A percentile compares a stretch with the other conserved stretches of the same genome.
These are phyloP conservation scores for Boletellus dicymbophilus DNA, from an alignment of 1,284 basidiomycete species.

Conservation along the genomic window DNA sequence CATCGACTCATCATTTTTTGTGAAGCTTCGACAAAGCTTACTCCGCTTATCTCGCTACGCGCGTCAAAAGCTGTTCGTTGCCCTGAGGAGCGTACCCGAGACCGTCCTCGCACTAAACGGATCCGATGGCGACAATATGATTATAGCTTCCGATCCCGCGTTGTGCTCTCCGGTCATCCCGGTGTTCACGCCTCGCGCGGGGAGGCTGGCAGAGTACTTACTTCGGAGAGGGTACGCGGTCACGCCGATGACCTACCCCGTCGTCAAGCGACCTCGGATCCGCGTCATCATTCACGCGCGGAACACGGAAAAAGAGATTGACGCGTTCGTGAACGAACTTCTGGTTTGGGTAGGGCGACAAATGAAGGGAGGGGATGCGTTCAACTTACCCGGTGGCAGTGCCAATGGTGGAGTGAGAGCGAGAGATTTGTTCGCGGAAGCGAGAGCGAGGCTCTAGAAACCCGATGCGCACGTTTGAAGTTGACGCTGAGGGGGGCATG, in stretches of 20 bases:
- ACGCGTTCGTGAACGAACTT: slow-evolving; percentile 10
- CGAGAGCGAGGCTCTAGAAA: slow-evolving; percentile 15
- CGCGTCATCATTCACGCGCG: slow-evolving; percentile 21
- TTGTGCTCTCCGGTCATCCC: slow-evolving; percentile 22
- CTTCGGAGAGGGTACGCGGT: slow-evolving; percentile 16
- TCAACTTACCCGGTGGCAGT: not conserved
- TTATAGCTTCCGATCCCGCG: not conserved
- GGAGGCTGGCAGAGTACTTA: slow-evolving; percentile 7
- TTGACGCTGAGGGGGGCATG: no score
- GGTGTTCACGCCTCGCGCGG: slow-evolving; percentile 13
- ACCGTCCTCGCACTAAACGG: slow-evolving; percentile 7
- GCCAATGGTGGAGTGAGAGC: not conserved
- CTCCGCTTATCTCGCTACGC: slow-evolving; percentile 12
- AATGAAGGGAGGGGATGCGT: not conserved
- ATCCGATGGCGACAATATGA: not conserved
- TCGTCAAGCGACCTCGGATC: slow-evolving; percentile 11
- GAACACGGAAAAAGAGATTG: slow-evolving; percentile 21
- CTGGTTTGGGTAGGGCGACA: slow-evolving; percentile 8
- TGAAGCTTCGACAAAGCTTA: slow-evolving; percentile 19
- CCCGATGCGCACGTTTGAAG: no score
- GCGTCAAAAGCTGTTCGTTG: slow-evolving; percentile 4
- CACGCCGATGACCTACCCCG: slow-evolving; percentile 13
- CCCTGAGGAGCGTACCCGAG: slow-evolving; percentile 11
- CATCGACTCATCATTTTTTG: not conserved
- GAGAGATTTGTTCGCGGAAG: not conserved